Percentiles rank a stretch among this genome's conserved stretches.
These are phyloP conservation scores for Aspergillus asperescens DNA, from an alignment of 495 filamentous ascomycete species.

Conservation along the genomic window DNA sequence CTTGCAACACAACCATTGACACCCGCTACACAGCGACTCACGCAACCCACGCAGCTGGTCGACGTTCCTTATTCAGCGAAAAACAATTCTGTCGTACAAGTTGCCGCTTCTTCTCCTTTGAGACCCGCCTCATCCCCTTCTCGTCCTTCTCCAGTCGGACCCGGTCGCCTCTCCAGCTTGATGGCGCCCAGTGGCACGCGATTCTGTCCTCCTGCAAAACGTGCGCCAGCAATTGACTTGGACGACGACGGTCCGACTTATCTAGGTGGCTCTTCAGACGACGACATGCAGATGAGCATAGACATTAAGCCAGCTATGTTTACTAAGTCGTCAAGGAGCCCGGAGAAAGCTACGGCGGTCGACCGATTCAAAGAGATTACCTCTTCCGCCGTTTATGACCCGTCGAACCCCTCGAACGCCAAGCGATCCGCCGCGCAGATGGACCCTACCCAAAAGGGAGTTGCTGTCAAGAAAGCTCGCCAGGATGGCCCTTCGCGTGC, in stretches of 20 bases:
- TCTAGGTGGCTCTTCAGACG: slow-evolving; percentile 52
- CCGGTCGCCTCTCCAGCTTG: slow-evolving; percentile 47
- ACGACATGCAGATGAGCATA: slow-evolving; percentile 46
- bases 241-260: slow-evolving; percentile 56
- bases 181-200: slow-evolving; percentile 78
- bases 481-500: slow-evolving; percentile 56
- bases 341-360: slow-evolving; percentile 38
- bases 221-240: slow-evolving; percentile 39
- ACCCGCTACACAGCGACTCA: slow-evolving; percentile 42
- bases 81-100: slow-evolving; percentile 60
- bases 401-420: slow-evolving; percentile 31
- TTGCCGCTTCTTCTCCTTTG: slow-evolving; percentile 76
- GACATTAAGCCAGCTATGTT: slow-evolving; percentile 72
- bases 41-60: slow-evolving; percentile 71
- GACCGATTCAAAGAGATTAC: slow-evolving; percentile 49
- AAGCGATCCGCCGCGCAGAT: slow-evolving; percentile 47
- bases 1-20: slow-evolving; percentile 28
- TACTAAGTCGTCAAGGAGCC: slow-evolving; percentile 30
- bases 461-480: slow-evolving; percentile 35
- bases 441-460: slow-evolving; percentile 39
- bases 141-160: slow-evolving; percentile 21
- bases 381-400: slow-evolving; percentile 43
- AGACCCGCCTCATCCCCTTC: slow-evolving; percentile 46
- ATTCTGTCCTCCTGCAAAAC: slow-evolving; percentile 55
- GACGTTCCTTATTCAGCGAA: slow-evolving; percentile 28